phyloP scores from a whole-genome alignment of 768 basidiomycete species.

The Leccinum fibrillosum region DNA sequence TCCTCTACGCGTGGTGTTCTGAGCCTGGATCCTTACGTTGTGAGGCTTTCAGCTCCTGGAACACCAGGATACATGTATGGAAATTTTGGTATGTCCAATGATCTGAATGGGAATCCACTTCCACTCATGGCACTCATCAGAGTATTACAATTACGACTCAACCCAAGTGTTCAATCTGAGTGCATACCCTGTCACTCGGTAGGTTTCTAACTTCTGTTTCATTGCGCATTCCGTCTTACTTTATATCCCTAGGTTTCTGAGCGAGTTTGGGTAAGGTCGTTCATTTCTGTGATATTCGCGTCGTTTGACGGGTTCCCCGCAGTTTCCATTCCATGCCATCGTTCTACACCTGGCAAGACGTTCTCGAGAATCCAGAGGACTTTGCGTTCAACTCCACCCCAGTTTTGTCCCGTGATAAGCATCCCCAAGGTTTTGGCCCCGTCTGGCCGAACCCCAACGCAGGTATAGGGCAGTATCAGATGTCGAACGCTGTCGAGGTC shows the following conservation, averaged over 20 bases:
- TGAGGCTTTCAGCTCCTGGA: constrained; percentile 44
- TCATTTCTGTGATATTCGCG: neutral
- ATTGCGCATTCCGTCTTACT: neutral
- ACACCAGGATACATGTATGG: constrained; percentile 55
- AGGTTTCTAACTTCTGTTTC: constrained; percentile 2
- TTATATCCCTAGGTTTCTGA: constrained; percentile 42
- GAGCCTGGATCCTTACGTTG: constrained; percentile 52
- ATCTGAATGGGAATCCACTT: constrained; percentile 28
- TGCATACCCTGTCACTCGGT: constrained; percentile 50
- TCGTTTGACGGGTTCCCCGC: neutral
- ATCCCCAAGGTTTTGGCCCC: no score
- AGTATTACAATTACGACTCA: constrained; percentile 57
- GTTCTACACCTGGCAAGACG: constrained; percentile 59
- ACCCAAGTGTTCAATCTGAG: constrained; percentile 50
- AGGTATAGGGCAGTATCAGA: constrained; percentile 48
- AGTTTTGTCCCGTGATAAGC: constrained; percentile 51
- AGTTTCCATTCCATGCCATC: constrained; percentile 65
- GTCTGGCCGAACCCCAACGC: constrained; percentile 60
- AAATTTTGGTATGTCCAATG: constrained; percentile 39
- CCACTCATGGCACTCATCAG: constrained; percentile 29
- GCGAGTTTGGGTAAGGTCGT: constrained; percentile 51
- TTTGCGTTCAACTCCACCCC: constrained; percentile 58
- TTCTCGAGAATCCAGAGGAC: constrained; percentile 46
- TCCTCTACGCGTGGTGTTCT: constrained; percentile 56
- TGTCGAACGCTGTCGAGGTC: constrained; percentile 48